Evolutionary conservation across 495 filamentous ascomycete species (phyloP), one percentile per base, ranked within the genome.

Genomic region (Penicillium alfredii): DNA sequence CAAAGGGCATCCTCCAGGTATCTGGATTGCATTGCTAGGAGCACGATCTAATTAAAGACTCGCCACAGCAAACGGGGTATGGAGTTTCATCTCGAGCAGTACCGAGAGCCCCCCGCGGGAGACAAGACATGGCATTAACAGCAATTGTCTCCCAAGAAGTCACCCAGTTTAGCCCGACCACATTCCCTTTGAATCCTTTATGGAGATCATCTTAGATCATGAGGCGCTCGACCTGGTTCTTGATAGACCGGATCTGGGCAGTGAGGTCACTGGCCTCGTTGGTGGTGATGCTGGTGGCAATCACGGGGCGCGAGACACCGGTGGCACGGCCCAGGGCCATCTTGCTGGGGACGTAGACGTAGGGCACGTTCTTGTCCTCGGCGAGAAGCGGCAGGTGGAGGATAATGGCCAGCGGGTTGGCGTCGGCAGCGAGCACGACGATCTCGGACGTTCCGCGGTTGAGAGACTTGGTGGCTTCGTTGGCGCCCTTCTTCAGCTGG

Each of bases 191-290:
- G n/a, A n/a, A n/a, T 19, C 25, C 15, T 27, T 27, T 16, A 18
- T n/a, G 7, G 14, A n/a, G n/a, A 28, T 24, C 20, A 40, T 35
- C 56, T 79, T 86, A 98, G 68, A 98, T 93, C 78, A 90, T 86
- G 37, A 96, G 74, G 53, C 92, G 76, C 73, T 98, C 92, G 26
- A 98, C 87, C 81, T 95, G 92, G 60, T 89, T 82, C 74, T 90
- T 94, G 52, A 97, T 64, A 29, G 72, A 64, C 40, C 82, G 70
- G 60, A 97, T 95, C 74, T 92, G 86, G 45, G 71, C 71, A 64
- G 80, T 81, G 19, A 97, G 72, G 56, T 96, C 92, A 51, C 76
- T 82, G 9, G 84, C 86, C 67, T 96, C 92, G 73, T 96, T 97
- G 49, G 84, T 88, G 23, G 87, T 94, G 54, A 96, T 90, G 44